Evolutionary conservation across 768 basidiomycete species (phyloP).

Genomic region (Astraeus odoratus): DNA sequence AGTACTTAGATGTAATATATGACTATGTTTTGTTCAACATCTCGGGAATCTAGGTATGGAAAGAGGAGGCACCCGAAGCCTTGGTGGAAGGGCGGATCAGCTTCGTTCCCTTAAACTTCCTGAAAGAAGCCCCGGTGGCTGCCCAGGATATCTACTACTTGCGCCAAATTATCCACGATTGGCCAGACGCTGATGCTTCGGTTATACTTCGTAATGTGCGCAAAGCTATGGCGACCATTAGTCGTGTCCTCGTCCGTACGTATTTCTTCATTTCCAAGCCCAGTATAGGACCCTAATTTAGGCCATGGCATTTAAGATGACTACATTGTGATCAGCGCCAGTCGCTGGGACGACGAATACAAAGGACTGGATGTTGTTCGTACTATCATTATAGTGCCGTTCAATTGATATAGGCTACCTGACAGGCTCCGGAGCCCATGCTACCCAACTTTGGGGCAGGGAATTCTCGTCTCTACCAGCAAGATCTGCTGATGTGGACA

Average conservation of each 20-base stretch:
- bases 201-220: constrained; percentile 25
- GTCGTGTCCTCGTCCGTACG: constrained; percentile 27
- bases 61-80: background rate
- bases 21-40: background rate
- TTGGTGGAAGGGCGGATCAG: background rate
- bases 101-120: background rate
- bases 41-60: background rate
- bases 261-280: background rate
- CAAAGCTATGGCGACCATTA: constrained; percentile 22
- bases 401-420: background rate
- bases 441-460: constrained; percentile 43
- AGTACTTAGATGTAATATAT: background rate
- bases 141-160: constrained; percentile 27
- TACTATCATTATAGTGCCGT: too few relatives aligned
- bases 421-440: constrained; percentile 37
- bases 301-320: background rate
- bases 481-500: constrained; percentile 42
- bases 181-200: constrained; percentile 24
- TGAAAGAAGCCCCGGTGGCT: background rate
- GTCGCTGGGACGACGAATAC: background rate
- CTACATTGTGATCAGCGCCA: background rate
- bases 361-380: background rate
- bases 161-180: constrained; percentile 26
- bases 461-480: constrained; percentile 32
- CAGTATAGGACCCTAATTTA: too few relatives aligned